Conservation (phyloP, 441 rosid species). For the Gossypium gossypioides region DNA sequence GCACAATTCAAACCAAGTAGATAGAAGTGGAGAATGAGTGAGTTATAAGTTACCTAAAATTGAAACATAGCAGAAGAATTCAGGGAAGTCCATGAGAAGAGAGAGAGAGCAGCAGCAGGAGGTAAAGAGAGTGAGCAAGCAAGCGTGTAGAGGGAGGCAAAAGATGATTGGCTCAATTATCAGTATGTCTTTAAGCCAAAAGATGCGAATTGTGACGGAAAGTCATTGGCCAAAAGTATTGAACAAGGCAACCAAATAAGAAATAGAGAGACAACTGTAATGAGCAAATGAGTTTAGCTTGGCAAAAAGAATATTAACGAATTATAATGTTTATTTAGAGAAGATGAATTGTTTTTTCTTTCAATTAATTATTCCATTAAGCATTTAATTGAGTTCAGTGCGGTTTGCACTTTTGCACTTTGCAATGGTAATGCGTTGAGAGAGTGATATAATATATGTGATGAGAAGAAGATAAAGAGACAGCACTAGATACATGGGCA, state of each 20-base stretch:
- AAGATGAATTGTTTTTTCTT: too few relatives aligned
- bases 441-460: background rate
- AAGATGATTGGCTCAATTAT: background rate
- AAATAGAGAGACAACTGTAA: background rate
- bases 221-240: background rate
- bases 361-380: too few relatives aligned
- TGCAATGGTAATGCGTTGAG: too few relatives aligned
- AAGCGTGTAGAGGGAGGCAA: background rate
- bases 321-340: too few relatives aligned
- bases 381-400: too few relatives aligned
- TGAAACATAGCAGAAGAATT: conserved; percentile 19
- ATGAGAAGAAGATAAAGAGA: background rate
- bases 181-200: background rate
- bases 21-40: background rate
- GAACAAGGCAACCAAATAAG: background rate
- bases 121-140: background rate
- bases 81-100: conserved; percentile 18
- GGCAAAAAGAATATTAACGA: too few relatives aligned
- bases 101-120: background rate
- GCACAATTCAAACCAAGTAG: background rate
- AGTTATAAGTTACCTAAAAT: conserved; percentile 25
- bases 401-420: too few relatives aligned
- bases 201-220: background rate
- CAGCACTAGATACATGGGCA: background rate
- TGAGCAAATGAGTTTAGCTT: background rate